Conservation (phyloP, 805 yeast species). For the Monosporozyma solicola region DNA sequence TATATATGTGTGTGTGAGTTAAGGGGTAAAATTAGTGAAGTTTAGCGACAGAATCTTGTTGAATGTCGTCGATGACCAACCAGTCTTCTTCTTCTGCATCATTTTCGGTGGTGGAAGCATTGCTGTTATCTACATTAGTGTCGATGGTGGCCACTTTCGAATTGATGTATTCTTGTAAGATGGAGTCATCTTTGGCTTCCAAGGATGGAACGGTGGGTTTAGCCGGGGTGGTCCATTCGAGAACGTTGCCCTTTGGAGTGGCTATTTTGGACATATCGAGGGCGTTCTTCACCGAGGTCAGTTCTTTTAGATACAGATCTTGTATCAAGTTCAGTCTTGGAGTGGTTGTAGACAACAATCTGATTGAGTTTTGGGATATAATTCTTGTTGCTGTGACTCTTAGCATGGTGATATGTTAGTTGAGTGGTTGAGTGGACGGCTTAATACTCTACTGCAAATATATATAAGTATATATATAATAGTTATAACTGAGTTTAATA, state of each 20-base stretch:
- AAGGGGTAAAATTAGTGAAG: background rate
- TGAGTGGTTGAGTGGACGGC: no score
- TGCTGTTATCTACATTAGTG: background rate
- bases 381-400: background rate
- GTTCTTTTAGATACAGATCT: slow-evolving; percentile 79
- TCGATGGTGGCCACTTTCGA: background rate
- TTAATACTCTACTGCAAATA: no score
- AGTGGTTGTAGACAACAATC: slow-evolving; percentile 1
- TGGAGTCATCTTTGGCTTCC: slow-evolving; percentile 59
- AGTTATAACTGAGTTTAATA: no score
- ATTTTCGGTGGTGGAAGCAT: background rate
- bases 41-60: slow-evolving; percentile 31
- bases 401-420: background rate
- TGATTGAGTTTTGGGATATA: background rate
- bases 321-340: slow-evolving; percentile 46
- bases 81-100: slow-evolving; percentile 45
- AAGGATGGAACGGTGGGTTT: slow-evolving; percentile 67
- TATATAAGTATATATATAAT: no score
- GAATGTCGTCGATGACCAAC: slow-evolving; percentile 70
- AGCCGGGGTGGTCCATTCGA: slow-evolving; percentile 74
- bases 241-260: slow-evolving; percentile 38
- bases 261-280: slow-evolving; percentile 40
- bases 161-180: slow-evolving; percentile 42
- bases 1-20: background rate
- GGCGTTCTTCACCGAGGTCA: slow-evolving; percentile 64